phyloP scores from a whole-genome alignment of 139 green algal species.

The Volvox africanus region DNA sequence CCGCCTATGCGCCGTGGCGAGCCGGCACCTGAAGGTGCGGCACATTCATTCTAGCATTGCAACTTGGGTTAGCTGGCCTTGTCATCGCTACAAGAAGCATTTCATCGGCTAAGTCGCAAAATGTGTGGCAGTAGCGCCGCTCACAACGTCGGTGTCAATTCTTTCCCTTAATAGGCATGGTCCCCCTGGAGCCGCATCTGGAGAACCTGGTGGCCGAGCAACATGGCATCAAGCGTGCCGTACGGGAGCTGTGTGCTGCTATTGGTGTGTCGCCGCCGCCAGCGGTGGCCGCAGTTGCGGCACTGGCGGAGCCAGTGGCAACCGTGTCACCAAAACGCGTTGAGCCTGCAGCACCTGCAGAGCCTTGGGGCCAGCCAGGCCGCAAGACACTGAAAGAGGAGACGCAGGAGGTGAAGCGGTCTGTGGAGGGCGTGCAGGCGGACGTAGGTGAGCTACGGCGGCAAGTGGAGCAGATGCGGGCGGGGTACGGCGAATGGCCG shows the following conservation, averaged over 20 bases:
- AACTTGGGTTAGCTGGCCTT: no score
- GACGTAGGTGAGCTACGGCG: conserved; percentile 29
- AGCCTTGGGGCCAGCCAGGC: conserved; percentile 23
- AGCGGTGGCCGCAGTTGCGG: neutral
- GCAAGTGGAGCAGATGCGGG: conserved; percentile 18
- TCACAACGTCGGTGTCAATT: no score
- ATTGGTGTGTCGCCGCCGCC: conserved; percentile 20
- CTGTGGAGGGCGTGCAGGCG: conserved; percentile 7
- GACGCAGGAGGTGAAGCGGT: conserved; percentile 39
- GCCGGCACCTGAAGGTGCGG: neutral
- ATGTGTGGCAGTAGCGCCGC: no score
- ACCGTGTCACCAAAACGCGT: no score
- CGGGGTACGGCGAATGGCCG: conserved; percentile 10
- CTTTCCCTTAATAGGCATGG: neutral
- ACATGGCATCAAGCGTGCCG: neutral
- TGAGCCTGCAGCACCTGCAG: neutral
- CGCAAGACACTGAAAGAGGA: conserved; percentile 24
- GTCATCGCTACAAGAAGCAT: no score
- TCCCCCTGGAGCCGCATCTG: conserved; percentile 13
- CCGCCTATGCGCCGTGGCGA: neutral
- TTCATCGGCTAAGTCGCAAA: no score
- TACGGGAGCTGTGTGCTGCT: conserved; percentile 25
- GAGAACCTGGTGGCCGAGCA: conserved; percentile 6
- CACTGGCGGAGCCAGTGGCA: neutral
- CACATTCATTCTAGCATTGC: no score